Percentiles rank a stretch among this genome's conserved stretches.
Conservation (phyloP, 2,329 filamentous ascomycete genomes). For the Penicillium sp. region DNA sequence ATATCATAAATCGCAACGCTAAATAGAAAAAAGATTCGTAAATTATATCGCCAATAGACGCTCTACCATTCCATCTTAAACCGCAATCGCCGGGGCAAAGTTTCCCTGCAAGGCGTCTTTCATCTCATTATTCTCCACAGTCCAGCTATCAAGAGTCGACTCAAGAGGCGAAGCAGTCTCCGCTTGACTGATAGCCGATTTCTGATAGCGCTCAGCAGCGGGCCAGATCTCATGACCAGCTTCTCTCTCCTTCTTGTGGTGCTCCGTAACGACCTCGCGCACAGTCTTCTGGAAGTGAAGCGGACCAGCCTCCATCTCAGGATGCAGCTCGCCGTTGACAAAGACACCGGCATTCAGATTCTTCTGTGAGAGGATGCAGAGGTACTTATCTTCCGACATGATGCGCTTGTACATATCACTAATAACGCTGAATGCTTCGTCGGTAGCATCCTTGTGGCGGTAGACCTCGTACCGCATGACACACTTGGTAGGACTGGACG, state of each 20-base stretch:
- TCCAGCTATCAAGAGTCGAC: slow-evolving; percentile 10
- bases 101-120: slow-evolving; percentile 4
- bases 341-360: slow-evolving; percentile 64
- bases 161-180: slow-evolving; percentile 24
- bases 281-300: slow-evolving; percentile 58
- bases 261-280: slow-evolving; percentile 50
- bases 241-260: slow-evolving; percentile 48
- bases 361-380: slow-evolving; percentile 60
- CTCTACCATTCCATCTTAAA: slow-evolving; percentile 1
- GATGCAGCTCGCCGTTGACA: slow-evolving; percentile 63
- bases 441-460: slow-evolving; percentile 60
- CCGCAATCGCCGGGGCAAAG: slow-evolving; percentile 10
- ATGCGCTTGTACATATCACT: slow-evolving; percentile 64
- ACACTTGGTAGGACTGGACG: slow-evolving; percentile 52
- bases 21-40: background rate
- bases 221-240: slow-evolving; percentile 55
- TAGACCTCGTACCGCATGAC: slow-evolving; percentile 65
- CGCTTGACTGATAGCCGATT: slow-evolving; percentile 16
- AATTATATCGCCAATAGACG: background rate
- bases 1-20: background rate
- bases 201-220: slow-evolving; percentile 32
- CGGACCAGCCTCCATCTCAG: slow-evolving; percentile 59
- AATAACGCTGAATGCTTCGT: slow-evolving; percentile 60
- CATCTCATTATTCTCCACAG: slow-evolving; percentile 10
- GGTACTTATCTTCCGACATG: slow-evolving; percentile 65